Evolutionary conservation across 2,329 filamentous ascomycete genomes (phyloP).

Genomic region (Teratosphaeria epicoccoides): DNA sequence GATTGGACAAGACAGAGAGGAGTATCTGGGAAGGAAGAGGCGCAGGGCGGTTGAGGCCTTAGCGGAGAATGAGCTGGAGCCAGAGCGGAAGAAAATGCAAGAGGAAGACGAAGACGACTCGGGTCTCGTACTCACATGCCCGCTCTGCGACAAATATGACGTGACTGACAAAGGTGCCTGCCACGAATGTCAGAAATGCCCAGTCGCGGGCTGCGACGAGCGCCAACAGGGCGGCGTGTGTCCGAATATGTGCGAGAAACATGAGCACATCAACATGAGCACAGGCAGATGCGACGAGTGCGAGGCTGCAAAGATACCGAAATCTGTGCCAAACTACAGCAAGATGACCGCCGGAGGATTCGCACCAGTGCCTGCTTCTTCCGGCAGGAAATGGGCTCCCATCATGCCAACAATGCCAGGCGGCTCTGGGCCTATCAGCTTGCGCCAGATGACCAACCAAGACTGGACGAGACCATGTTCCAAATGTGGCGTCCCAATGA

Average conservation of each 20-base stretch:
- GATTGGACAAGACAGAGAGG: too few relatives aligned
- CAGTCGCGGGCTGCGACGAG: not conserved
- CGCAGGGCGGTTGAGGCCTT: too few relatives aligned
- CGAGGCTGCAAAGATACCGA: not conserved
- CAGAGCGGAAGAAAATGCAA: too few relatives aligned
- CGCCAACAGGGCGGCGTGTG: not conserved
- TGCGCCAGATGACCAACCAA: not conserved
- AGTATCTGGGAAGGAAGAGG: too few relatives aligned
- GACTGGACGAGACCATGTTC: not conserved
- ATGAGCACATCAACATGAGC: not conserved
- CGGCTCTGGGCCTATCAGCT: not conserved
- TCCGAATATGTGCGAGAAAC: not conserved
- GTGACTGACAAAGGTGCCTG: not conserved
- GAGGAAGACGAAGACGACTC: too few relatives aligned
- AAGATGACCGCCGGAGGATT: not conserved
- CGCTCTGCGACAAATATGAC: not conserved
- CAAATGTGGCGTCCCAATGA: not conserved
- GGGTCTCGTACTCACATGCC: not conserved
- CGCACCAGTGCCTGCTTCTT: not conserved
- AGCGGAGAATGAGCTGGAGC: too few relatives aligned
- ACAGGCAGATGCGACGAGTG: not conserved
- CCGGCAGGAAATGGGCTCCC: not conserved
- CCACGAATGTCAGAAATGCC: not conserved
- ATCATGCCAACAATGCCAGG: not conserved
- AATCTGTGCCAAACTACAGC: not conserved